Evolutionary conservation across 257 asterid species (phyloP).

Genomic region (Asclepias syriaca): DNA sequence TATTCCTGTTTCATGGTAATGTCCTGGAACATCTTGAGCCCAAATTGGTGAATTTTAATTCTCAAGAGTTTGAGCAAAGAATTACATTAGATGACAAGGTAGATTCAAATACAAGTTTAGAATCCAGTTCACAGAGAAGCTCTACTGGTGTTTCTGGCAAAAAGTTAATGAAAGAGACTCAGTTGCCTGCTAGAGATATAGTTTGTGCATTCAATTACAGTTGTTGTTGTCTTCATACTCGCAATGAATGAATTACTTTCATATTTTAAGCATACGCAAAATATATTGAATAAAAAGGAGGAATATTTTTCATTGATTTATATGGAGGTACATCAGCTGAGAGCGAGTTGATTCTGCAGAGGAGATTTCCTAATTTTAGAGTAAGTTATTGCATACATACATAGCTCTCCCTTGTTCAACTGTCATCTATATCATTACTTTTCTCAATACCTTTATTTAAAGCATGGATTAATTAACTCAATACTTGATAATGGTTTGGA

Average conservation of each 20-base stretch:
- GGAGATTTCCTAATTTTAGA: conserved; percentile 82
- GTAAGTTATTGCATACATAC: conserved; percentile 28
- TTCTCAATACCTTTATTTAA: background rate
- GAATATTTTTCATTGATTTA: conserved; percentile 84
- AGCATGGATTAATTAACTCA: background rate
- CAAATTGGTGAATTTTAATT: conserved; percentile 43
- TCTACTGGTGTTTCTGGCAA: conserved; percentile 13
- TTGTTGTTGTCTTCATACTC: conserved; percentile 90
- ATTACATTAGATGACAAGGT: conserved; percentile 35
- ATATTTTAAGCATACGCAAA: conserved; percentile 69
- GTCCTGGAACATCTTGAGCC: conserved; percentile 80
- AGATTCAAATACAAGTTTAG: conserved; percentile 17
- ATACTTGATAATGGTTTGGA: background rate
- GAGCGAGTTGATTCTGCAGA: conserved; percentile 74
- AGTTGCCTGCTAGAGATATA: conserved; percentile 71
- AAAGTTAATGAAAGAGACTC: no score
- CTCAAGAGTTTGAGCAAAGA: conserved; percentile 29
- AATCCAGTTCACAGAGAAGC: conserved; percentile 20
- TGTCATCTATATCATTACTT: background rate
- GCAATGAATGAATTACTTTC: conserved; percentile 69
- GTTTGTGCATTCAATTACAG: conserved; percentile 98
- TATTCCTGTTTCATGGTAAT: conserved; percentile 79
- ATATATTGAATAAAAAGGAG: conserved; percentile 63
- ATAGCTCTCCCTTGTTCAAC: background rate
- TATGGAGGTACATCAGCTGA: conserved; percentile 96